Base-by-base conservation (phyloP, 139 green algal genomes). In the Chloropicon primus region DNA sequence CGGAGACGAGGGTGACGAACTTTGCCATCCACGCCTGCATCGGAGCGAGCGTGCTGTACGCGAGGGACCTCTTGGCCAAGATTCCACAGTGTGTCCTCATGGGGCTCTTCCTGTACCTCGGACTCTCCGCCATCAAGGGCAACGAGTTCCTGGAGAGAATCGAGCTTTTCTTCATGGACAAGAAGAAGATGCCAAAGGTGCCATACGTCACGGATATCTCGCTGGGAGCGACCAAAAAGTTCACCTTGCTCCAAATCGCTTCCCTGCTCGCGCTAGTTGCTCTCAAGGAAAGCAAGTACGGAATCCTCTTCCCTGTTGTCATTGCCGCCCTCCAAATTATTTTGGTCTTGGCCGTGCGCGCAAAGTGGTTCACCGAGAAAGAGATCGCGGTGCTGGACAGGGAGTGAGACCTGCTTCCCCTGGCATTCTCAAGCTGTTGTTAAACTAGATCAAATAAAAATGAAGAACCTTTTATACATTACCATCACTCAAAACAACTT, bases 71-170 rank as follows among this genome's bases (percentile, higher is more conserved):
- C 21, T 72, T 81, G 25, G 10, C 23, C 27, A 54, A 72, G 22
- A 79, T 81, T n/a, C 77, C 77, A 22, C 25, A 71, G 72, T 73
- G 72, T 72, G 77, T 81, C 2, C 25, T 81, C 27, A 79, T 72
- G 53, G 77, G 77, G 22, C 21, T 81, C 2, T 81, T 81, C 72
- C 71, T 81, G 24, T 81, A 78, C 77, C 72, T 81, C 72, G 77
- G 77, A 22, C 27, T 81, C 27, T 26, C 24, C 27, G 77, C 77
- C 26, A 25, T 28, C 24, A 22, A 53, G n/a, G 23, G n/a, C 77
- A 81, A 81, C 77, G 25, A 81, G 77, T 79, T 81, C n/a, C 3
- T 81, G 10, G n/a, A 81, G 72, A 62, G 77, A 25, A 27, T 72
- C 21, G 3, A 24, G n/a, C 24, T 81, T 25, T 24, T 81, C 26